Conservation (phyloP, 140 eudicot species). For the Erigeron philadelphicus region DNA sequence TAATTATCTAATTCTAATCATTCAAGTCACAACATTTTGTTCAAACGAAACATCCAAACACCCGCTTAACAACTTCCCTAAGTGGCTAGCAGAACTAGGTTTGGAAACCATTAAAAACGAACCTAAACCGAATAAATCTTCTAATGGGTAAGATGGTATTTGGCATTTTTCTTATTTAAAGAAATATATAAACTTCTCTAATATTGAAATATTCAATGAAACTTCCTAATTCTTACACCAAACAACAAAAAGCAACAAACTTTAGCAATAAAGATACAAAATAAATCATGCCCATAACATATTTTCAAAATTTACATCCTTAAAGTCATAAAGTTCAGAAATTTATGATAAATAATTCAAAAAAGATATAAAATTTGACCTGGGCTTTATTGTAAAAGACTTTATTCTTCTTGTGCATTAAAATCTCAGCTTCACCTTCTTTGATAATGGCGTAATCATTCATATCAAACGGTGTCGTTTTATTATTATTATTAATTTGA, state of each 20-base stretch:
- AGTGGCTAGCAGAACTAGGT: neutral
- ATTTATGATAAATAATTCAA: neutral
- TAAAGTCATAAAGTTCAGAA: neutral
- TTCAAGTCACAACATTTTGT: neutral
- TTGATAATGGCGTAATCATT: conserved; percentile 60
- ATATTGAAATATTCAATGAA: neutral
- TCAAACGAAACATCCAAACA: conserved; percentile 3
- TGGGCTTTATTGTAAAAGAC: conserved; percentile 92
- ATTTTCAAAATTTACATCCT: neutral
- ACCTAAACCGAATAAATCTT: neutral
- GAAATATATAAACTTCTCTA: no score
- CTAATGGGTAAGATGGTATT: neutral
- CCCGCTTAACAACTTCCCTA: neutral
- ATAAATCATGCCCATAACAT: conserved; percentile 9
- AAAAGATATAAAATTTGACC: conserved; percentile 34
- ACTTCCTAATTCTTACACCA: conserved; percentile 1
- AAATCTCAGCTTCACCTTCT: conserved; percentile 98
- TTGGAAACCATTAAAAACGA: neutral
- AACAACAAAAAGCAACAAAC: conserved; percentile 11
- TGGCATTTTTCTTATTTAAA: no score
- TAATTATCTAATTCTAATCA: neutral
- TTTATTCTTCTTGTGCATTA: conserved; percentile 79
- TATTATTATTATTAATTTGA: conserved; percentile 18
- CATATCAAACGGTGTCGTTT: conserved; percentile 36
- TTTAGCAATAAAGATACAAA: neutral